Conservation (phyloP, 2,329 filamentous ascomycete species). For the Drechmeria coniospora region DNA sequence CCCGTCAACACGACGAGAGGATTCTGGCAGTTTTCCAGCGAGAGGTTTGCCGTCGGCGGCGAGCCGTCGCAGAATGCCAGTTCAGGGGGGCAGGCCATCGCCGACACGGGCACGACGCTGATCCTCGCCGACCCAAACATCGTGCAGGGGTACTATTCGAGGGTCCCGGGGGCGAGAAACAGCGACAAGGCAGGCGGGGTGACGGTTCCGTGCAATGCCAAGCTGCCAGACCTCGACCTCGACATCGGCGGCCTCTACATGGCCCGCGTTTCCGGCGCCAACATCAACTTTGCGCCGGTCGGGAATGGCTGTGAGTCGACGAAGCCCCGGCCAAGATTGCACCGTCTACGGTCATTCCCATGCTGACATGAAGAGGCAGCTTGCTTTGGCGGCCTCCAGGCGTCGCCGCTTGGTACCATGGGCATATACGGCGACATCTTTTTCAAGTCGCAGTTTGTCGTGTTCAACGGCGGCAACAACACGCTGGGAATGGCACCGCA, state of each 20-base stretch:
- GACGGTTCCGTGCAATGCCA: conserved; percentile 28
- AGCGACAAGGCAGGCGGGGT: conserved; percentile 26
- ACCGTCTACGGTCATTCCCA: too few species aligned
- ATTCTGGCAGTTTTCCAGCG: conserved; percentile 45
- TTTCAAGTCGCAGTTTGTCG: conserved; percentile 46
- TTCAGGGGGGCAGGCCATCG: conserved; percentile 29
- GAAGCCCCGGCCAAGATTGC: too few species aligned
- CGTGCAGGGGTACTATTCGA: conserved; percentile 30
- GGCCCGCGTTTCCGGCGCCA: conserved; percentile 37
- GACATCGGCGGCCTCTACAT: conserved; percentile 41
- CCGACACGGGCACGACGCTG: conserved; percentile 48
- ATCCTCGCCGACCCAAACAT: conserved; percentile 41
- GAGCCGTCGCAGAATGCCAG: conserved; percentile 19
- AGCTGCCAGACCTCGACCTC: conserved; percentile 33
- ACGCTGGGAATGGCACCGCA: conserved; percentile 32
- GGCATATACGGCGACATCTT: conserved; percentile 50
- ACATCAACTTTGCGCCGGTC: conserved; percentile 37
- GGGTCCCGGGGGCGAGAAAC: conserved; percentile 27
- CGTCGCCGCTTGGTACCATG: conserved; percentile 31
- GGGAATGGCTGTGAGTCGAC: conserved; percentile 36
- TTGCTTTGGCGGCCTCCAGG: conserved; percentile 56
- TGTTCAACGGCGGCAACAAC: conserved; percentile 40
- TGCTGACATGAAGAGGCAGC: too few species aligned
- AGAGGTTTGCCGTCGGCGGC: conserved; percentile 37
- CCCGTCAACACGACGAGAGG: conserved; percentile 44